Conservation (phyloP, 1,139 yeast genomes). For the Hanseniaspora gamundiae region DNA sequence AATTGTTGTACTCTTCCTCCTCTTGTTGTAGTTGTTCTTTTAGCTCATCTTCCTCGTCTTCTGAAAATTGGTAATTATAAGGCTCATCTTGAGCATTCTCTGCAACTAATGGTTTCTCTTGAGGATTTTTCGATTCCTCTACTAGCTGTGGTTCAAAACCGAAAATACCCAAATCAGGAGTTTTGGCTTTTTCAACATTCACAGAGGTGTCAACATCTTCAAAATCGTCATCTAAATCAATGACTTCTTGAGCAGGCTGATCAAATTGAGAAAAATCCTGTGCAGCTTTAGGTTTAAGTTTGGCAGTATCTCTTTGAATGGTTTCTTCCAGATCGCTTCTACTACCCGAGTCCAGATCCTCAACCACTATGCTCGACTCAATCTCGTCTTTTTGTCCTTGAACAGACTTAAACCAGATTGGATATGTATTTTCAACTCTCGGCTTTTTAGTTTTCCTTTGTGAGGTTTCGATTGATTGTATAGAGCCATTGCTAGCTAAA, state of each 20-base stretch:
- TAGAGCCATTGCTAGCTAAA: too few species aligned
- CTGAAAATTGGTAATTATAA: slow-evolving; percentile 56
- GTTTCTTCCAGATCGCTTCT: slow-evolving; percentile 9
- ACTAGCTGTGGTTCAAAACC: slow-evolving; percentile 3
- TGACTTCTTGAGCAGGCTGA: slow-evolving; percentile 11
- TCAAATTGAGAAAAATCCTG: slow-evolving; percentile 5
- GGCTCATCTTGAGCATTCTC: slow-evolving; percentile 6
- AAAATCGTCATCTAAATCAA: slow-evolving; percentile 1
- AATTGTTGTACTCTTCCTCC: slow-evolving; percentile 56
- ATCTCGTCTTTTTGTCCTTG: too few species aligned
- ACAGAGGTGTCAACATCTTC: background rate
- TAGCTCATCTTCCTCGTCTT: slow-evolving; percentile 62
- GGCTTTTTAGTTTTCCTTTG: too few species aligned
- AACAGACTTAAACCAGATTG: too few species aligned
- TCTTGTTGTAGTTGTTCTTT: slow-evolving; percentile 54
- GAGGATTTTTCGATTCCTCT: slow-evolving; percentile 3
- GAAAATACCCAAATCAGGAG: background rate
- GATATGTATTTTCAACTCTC: too few species aligned
- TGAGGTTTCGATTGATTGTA: too few species aligned
- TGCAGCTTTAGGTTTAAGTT: background rate
- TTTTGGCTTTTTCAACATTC: slow-evolving; percentile 1
- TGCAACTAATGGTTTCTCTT: slow-evolving; percentile 11
- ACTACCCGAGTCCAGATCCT: background rate
- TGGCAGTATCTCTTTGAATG: slow-evolving; percentile 3
- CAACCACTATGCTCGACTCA: too few species aligned